phyloP scores from a whole-genome alignment of 768 basidiomycete genomes.

The Imleria badia region DNA sequence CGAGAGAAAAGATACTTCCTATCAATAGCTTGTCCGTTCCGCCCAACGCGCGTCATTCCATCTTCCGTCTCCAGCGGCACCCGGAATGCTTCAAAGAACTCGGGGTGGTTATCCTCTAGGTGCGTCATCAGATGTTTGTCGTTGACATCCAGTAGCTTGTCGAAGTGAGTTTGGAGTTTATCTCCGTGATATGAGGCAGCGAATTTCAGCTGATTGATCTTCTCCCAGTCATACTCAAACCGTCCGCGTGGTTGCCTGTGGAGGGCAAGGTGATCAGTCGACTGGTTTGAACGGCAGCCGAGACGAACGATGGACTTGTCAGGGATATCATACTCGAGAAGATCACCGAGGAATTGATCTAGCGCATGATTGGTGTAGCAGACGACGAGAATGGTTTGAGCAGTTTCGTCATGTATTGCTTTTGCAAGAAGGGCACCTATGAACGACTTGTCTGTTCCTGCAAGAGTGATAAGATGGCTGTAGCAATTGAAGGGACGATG shows the following conservation, averaged over 20 bases:
- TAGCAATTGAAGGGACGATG: background rate
- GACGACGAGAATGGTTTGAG: slow-evolving; percentile 55
- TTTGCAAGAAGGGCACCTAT: slow-evolving; percentile 66
- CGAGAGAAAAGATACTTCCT: slow-evolving; percentile 44
- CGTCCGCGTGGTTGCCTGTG: slow-evolving; percentile 13
- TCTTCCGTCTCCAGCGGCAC: slow-evolving; percentile 37
- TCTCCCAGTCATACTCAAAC: background rate
- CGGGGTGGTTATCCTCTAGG: slow-evolving; percentile 45
- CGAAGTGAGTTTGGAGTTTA: slow-evolving; percentile 19
- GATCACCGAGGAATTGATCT: slow-evolving; percentile 63
- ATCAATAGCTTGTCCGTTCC: slow-evolving; percentile 37
- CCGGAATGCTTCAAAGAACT: slow-evolving; percentile 44
- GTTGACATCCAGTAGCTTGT: slow-evolving; percentile 16
- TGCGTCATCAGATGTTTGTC: slow-evolving; percentile 38
- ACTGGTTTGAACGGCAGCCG: slow-evolving; percentile 49
- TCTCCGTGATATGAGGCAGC: slow-evolving; percentile 36
- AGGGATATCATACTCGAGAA: slow-evolving; percentile 59
- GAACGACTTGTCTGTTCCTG: slow-evolving; percentile 74
- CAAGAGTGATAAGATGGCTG: background rate
- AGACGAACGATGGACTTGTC: slow-evolving; percentile 51
- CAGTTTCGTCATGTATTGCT: slow-evolving; percentile 46
- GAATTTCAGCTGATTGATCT: slow-evolving; percentile 19
- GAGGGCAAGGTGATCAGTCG: slow-evolving; percentile 47
- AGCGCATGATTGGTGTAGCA: slow-evolving; percentile 76
- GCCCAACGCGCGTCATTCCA: slow-evolving; percentile 48